A percentile compares a stretch with the other conserved stretches of the same genome.
These are phyloP conservation scores for Dioszegia aurantiaca DNA, from an alignment of 768 basidiomycete species.

Conservation along the genomic window DNA sequence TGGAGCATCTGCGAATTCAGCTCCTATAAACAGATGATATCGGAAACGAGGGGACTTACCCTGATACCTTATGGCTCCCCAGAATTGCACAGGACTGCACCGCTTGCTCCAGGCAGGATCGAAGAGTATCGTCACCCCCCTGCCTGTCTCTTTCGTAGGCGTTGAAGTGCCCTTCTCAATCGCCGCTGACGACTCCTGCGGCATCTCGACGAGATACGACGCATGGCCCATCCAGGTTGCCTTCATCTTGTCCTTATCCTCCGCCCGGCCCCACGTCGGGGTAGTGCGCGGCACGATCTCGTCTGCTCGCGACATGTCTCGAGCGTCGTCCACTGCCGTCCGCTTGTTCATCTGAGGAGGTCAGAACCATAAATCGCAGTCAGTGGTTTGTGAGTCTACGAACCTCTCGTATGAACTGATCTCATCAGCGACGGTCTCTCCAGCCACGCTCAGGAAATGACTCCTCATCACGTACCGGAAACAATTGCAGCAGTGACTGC, in stretches of 20 bases:
- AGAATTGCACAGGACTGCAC: constrained; percentile 43
- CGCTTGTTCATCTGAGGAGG: constrained; percentile 13
- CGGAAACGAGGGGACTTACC: constrained; percentile 17
- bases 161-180: background rate
- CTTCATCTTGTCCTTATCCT: constrained; percentile 23
- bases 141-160: constrained; percentile 10
- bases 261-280: constrained; percentile 25
- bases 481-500: background rate
- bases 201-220: constrained; percentile 53
- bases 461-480: background rate
- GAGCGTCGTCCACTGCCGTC: constrained; percentile 3
- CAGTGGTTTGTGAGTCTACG: background rate
- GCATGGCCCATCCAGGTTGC: constrained; percentile 52
- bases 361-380: background rate
- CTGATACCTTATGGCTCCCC: constrained; percentile 30
- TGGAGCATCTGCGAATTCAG: background rate
- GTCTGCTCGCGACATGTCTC: constrained; percentile 16
- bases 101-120: constrained; percentile 51
- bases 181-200: constrained; percentile 15
- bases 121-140: constrained; percentile 50
- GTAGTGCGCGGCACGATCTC: constrained; percentile 28
- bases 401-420: background rate
- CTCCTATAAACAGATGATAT: background rate
- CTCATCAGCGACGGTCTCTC: no score
- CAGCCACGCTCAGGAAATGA: no score